Base-by-base conservation (phyloP, 768 basidiomycete species). In the Mrakia gelida region DNA sequence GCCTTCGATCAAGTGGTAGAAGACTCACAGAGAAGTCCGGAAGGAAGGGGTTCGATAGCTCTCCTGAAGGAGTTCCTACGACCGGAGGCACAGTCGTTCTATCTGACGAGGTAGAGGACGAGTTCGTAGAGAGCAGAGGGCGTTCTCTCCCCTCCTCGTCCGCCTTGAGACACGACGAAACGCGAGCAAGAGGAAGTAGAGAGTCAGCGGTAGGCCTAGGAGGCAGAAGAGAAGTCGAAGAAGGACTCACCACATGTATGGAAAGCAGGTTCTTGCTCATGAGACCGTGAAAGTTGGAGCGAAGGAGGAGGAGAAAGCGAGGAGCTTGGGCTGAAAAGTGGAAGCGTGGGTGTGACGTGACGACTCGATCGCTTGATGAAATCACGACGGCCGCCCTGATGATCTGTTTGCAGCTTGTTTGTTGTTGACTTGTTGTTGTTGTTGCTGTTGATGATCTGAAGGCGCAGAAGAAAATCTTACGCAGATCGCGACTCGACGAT, bases 11-110 rank as follows among this genome's bases (percentile, higher is more conserved):
- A 34, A 70, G 13, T 18, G 21, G 32, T 28, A 32, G 3, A n/a
- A 43, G 9, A 61, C 73, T 61, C 30, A 74, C 73, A 26, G 73
- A 74, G n/a, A 74, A 74, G 34, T 74, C 73, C 1, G 73, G 59
- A 18, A 74, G 26, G 38, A 67, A 67, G 18, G 30, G 65, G 13
- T 32, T 67, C 32, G 38, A 21, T 8, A 67, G 18, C 28, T 67
- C 65, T 21, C 18, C 65, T 21, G 38, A 26, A 34, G 65, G 65
- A 7, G 65, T 67, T 21, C 30, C 65, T 18, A 16, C n/a, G 23
- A 26, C 32, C n/a, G 38, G 18, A 21, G 65, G 65, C 7, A 34
- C 26, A 8, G 38, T 41, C 32, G 30, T 41, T 34, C 38, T 5
- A 30, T 15, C 28, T 18, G 65, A 32, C 10, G 38, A 67, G 30